phyloP scores from a whole-genome alignment of 2,329 filamentous ascomycete genomes.

The Fusarium dlaminii region DNA sequence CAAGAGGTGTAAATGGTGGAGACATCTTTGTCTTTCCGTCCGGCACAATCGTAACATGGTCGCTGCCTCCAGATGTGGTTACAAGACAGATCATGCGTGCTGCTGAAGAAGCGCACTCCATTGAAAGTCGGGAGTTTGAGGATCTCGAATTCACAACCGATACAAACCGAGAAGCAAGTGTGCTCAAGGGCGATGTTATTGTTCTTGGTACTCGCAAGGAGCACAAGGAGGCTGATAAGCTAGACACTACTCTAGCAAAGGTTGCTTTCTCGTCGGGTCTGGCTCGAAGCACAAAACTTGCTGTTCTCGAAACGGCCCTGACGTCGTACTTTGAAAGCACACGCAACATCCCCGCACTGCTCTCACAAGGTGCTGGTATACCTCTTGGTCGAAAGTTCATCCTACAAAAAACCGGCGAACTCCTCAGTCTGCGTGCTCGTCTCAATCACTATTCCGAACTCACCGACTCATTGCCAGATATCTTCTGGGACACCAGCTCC shows the following conservation, averaged over 20 bases:
- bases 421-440: constrained; percentile 88
- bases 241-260: constrained; percentile 81
- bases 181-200: constrained; percentile 87
- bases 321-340: constrained; percentile 89
- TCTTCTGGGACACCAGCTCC: constrained; percentile 94
- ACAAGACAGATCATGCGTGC: constrained; percentile 79
- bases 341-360: constrained; percentile 78
- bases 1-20: constrained; percentile 70
- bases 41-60: constrained; percentile 93
- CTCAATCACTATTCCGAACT: constrained; percentile 97
- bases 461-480: constrained; percentile 91
- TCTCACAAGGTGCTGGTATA: constrained; percentile 69
- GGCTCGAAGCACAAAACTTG: constrained; percentile 91
- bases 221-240: constrained; percentile 53
- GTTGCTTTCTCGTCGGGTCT: constrained; percentile 96
- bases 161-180: constrained; percentile 74
- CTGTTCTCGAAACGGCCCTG: constrained; percentile 85
- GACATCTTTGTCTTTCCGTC: constrained; percentile 97
- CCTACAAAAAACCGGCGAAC: constrained; percentile 90
- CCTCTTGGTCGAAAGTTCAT: constrained; percentile 75
- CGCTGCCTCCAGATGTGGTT: constrained; percentile 79
- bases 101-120: constrained; percentile 76
- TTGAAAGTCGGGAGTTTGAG: constrained; percentile 80
- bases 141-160: constrained; percentile 90
- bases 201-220: constrained; percentile 80